A percentile compares a stretch with the other conserved stretches of the same genome.
Evolutionary conservation across 2,329 filamentous ascomycete species (phyloP).

Genomic region (Paraphoma chrysanthemicola): DNA sequence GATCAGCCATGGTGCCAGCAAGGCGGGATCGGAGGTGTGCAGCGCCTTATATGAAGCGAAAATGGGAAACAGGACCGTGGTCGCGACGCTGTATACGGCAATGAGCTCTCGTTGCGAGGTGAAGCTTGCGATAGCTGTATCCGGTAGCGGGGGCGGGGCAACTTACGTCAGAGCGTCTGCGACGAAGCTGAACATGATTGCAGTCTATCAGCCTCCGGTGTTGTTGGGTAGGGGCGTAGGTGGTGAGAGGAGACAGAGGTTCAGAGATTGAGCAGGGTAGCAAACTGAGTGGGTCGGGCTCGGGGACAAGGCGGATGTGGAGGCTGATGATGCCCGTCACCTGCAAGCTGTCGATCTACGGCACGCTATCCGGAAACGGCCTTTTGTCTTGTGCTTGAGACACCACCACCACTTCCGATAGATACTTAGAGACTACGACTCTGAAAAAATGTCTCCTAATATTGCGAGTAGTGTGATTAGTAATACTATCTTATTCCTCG

Average conservation of each 20-base stretch:
- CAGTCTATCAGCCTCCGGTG: slow-evolving; percentile 4
- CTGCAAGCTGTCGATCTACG: slow-evolving; percentile 6
- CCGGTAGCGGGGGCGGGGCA: slow-evolving; percentile 36
- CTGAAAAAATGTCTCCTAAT: no score
- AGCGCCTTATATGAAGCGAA: slow-evolving; percentile 99
- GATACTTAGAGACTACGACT: no score
- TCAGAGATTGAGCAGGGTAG: slow-evolving; percentile 1
- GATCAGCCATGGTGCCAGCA: slow-evolving; percentile 97
- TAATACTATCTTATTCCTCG: no score
- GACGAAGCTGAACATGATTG: slow-evolving; percentile 46
- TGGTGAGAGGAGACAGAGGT: slow-evolving; percentile 5
- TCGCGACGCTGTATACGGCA: slow-evolving; percentile 47
- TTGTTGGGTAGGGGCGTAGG: slow-evolving; percentile 3
- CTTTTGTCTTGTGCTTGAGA: neutral
- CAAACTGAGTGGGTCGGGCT: slow-evolving; percentile 1
- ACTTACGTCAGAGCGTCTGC: slow-evolving; percentile 48
- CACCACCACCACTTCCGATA: neutral
- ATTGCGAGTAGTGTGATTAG: no score
- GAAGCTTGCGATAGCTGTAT: slow-evolving; percentile 17
- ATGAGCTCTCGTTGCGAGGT: slow-evolving; percentile 20
- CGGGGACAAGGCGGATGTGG: slow-evolving; percentile 5
- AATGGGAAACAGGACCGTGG: slow-evolving; percentile 90
- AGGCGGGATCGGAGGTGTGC: slow-evolving; percentile 85
- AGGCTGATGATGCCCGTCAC: slow-evolving; percentile 15
- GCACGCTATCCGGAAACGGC: slow-evolving; percentile 7